These are phyloP conservation scores for Ophiognomonia clavigignenti-juglandacearum DNA, from an alignment of 2,329 filamentous ascomycete species.

Conservation along the genomic window DNA sequence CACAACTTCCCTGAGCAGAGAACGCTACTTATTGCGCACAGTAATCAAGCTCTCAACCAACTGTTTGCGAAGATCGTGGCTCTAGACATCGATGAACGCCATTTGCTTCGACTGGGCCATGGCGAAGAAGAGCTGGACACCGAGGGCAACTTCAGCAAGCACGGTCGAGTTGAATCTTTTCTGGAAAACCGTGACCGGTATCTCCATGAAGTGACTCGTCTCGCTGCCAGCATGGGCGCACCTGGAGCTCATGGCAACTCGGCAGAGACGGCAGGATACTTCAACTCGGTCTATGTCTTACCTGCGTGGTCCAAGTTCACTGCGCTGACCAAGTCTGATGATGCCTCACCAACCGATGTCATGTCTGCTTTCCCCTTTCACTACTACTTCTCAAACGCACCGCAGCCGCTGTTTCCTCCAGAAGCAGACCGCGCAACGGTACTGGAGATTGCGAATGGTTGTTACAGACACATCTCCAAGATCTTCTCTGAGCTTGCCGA, in stretches of 20 bases:
- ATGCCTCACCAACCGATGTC: slow-evolving; percentile 56
- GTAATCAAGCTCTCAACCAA: slow-evolving; percentile 96
- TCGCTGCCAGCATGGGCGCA: slow-evolving; percentile 79
- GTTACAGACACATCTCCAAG: slow-evolving; percentile 81
- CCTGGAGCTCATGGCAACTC: slow-evolving; percentile 94
- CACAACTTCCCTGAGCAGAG: slow-evolving; percentile 94
- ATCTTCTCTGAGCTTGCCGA: slow-evolving; percentile 92
- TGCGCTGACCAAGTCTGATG: slow-evolving; percentile 54
- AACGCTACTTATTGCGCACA: slow-evolving; percentile 89
- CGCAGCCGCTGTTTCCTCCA: slow-evolving; percentile 75
- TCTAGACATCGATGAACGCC: slow-evolving; percentile 90
- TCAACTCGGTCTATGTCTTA: slow-evolving; percentile 85
- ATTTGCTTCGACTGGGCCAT: slow-evolving; percentile 86
- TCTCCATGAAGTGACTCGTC: slow-evolving; percentile 76
- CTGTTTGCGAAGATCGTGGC: slow-evolving; percentile 97
- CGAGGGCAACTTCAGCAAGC: slow-evolving; percentile 85
- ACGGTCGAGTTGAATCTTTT: slow-evolving; percentile 92
- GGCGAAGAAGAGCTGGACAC: slow-evolving; percentile 92
- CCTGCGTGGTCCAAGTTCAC: slow-evolving; percentile 86
- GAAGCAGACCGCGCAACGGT: slow-evolving; percentile 60
- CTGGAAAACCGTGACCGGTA: slow-evolving; percentile 78
- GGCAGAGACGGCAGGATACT: slow-evolving; percentile 95
- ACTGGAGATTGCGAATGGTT: slow-evolving; percentile 75
- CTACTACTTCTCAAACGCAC: slow-evolving; percentile 78
- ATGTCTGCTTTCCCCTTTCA: slow-evolving; percentile 80